Conservation (phyloP, 768 basidiomycete species). For the Scleroderma bovista region DNA sequence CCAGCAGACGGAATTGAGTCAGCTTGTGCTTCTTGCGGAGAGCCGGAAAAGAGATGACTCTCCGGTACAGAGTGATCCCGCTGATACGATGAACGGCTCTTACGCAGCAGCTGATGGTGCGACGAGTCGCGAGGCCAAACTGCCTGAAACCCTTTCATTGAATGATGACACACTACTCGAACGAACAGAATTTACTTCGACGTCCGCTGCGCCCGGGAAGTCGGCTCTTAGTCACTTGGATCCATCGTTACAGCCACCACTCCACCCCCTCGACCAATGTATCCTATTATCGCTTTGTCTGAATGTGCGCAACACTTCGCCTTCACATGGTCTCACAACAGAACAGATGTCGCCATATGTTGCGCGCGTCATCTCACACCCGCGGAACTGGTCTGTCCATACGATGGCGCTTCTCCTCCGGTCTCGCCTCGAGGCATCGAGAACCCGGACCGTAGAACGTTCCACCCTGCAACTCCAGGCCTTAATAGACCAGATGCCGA, state of each 20-base stretch:
- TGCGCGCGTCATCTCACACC: conserved; percentile 81
- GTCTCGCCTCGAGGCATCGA: conserved; percentile 80
- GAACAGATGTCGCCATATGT: conserved; percentile 95
- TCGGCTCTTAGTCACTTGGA: conserved; percentile 65
- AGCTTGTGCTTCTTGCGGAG: conserved; percentile 92
- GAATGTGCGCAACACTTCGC: conserved; percentile 85
- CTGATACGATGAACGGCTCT: not conserved
- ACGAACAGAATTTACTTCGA: conserved; percentile 85
- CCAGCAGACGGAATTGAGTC: conserved; percentile 78
- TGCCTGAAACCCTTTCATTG: conserved; percentile 78
- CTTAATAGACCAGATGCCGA: conserved; percentile 94
- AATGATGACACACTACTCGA: conserved; percentile 98
- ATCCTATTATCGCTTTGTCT: conserved; percentile 89
- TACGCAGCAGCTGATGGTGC: not conserved
- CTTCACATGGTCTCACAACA: conserved; percentile 81
- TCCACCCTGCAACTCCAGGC: conserved; percentile 91
- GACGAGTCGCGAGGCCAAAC: conserved; percentile 3
- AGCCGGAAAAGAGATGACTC: conserved; percentile 46
- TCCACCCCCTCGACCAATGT: conserved; percentile 92
- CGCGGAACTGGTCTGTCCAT: conserved; percentile 92
- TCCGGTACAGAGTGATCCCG: conserved; percentile 4
- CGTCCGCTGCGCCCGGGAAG: conserved; percentile 40
- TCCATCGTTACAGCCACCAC: conserved; percentile 75
- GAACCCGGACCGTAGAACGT: conserved; percentile 91
- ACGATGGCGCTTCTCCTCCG: conserved; percentile 94